phyloP scores from a whole-genome alignment of 2,329 filamentous ascomycete genomes.

The Fusarium tricinctum region DNA sequence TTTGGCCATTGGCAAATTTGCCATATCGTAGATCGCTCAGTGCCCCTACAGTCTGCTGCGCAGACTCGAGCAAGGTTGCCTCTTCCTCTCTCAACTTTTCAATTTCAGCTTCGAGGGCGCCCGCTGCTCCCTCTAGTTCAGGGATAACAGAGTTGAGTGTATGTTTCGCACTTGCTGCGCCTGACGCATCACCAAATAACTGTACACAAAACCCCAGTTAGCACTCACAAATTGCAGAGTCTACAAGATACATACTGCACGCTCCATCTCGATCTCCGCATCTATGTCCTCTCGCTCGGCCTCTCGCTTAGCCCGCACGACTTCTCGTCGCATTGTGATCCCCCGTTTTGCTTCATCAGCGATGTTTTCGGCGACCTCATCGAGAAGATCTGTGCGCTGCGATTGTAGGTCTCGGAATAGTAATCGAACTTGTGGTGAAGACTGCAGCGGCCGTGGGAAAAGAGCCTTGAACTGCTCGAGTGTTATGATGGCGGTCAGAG shows the following conservation, averaged over 20 bases:
- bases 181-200: conserved; percentile 68
- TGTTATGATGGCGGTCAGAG: conserved; percentile 79
- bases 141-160: conserved; percentile 74
- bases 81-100: conserved; percentile 75
- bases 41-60: conserved; percentile 76
- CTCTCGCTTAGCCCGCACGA: conserved; percentile 66
- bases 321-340: conserved; percentile 69
- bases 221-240: not conserved
- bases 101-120: conserved; percentile 77
- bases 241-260: conserved; percentile 59
- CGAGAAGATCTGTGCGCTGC: conserved; percentile 77
- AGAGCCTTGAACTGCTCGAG: conserved; percentile 81
- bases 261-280: conserved; percentile 74
- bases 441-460: conserved; percentile 77
- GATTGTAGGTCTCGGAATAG: conserved; percentile 86
- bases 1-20: conserved; percentile 73
- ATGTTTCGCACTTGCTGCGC: conserved; percentile 67
- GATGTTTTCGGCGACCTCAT: conserved; percentile 76
- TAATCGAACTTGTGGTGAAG: conserved; percentile 75
- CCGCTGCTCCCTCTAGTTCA: conserved; percentile 76
- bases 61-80: conserved; percentile 68
- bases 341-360: conserved; percentile 74
- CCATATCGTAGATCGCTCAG: conserved; percentile 89
- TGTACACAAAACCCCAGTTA: conserved; percentile 52
- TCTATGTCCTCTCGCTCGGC: conserved; percentile 70